Evolutionary conservation across 2,329 filamentous ascomycete genomes (phyloP).

Genomic region (Verticillium nonalfalfae): DNA sequence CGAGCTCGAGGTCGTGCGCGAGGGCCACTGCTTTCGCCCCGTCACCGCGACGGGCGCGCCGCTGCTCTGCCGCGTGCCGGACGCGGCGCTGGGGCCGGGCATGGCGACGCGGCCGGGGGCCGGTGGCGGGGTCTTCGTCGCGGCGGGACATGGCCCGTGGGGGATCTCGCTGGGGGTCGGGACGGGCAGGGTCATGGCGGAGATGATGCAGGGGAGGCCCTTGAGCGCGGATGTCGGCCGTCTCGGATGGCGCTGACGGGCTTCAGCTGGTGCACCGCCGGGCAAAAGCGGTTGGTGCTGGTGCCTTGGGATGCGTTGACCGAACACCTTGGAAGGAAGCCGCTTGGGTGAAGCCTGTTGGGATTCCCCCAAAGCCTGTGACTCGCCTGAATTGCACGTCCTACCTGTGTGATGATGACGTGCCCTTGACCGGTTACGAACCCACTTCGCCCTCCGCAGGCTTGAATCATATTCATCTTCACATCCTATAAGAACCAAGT

Average conservation of each 20-base stretch:
- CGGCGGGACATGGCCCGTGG: conserved; percentile 72
- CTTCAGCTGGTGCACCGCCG: neutral
- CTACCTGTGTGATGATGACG: too few species aligned
- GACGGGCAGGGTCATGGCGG: conserved; percentile 64
- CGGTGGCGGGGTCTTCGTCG: conserved; percentile 62
- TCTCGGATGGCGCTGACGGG: conserved; percentile 23
- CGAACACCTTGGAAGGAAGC: too few species aligned
- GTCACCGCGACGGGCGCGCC: conserved; percentile 59
- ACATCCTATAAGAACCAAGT: too few species aligned
- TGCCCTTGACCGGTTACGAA: too few species aligned
- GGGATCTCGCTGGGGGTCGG: conserved; percentile 60
- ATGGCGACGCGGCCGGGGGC: conserved; percentile 31
- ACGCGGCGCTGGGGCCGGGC: conserved; percentile 45
- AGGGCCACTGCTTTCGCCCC: conserved; percentile 68
- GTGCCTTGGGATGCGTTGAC: too few species aligned
- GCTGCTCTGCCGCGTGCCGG: conserved; percentile 51
- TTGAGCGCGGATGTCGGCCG: conserved; percentile 53
- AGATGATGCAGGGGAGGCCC: conserved; percentile 56
- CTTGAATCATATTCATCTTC: too few species aligned
- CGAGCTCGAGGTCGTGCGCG: conserved; percentile 56
- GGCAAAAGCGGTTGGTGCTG: too few species aligned
- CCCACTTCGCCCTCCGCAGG: too few species aligned
- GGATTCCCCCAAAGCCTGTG: too few species aligned
- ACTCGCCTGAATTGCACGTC: too few species aligned
- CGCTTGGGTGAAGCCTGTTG: too few species aligned